Conservation (phyloP, 148 eudicot genomes). For the Vaccinium darrowii region DNA sequence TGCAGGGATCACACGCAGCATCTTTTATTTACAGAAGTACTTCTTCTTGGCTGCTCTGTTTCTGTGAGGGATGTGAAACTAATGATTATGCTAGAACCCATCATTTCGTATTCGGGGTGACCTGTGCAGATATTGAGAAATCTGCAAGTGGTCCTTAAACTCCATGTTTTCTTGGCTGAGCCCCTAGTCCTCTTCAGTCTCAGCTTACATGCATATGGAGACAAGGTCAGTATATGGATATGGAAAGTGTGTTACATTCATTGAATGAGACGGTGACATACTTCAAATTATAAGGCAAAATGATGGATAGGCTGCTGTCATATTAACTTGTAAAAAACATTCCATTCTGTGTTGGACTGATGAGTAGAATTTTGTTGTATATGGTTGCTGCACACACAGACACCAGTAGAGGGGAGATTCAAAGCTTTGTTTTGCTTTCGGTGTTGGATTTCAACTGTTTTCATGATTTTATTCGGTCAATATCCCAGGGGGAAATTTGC, state of each 20-base stretch:
- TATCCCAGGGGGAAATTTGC: neutral
- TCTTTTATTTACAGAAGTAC: neutral
- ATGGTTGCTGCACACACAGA: neutral
- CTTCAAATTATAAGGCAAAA: neutral
- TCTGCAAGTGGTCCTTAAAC: neutral
- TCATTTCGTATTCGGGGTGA: neutral
- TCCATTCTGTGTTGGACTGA: neutral
- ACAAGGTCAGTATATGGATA: neutral
- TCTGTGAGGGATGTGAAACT: neutral
- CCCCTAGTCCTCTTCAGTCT: neutral
- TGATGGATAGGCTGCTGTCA: neutral
- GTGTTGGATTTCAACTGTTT: neutral
- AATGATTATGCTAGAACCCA: neutral
- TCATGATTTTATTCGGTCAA: neutral
- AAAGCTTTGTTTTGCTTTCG: neutral
- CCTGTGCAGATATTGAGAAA: neutral
- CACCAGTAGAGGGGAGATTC: neutral
- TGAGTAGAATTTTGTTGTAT: neutral
- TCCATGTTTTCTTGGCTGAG: neutral
- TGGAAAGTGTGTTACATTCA: neutral
- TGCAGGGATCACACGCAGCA: neutral
- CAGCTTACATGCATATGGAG: neutral
- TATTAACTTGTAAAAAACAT: neutral
- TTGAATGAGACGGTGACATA: neutral
- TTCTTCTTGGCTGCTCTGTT: slow-evolving; percentile 4